Evolutionary conservation across 306 rosid genomes (phyloP), one percentile per base, ranked within the genome.

Genomic region (Citrullus mucosospermus): DNA sequence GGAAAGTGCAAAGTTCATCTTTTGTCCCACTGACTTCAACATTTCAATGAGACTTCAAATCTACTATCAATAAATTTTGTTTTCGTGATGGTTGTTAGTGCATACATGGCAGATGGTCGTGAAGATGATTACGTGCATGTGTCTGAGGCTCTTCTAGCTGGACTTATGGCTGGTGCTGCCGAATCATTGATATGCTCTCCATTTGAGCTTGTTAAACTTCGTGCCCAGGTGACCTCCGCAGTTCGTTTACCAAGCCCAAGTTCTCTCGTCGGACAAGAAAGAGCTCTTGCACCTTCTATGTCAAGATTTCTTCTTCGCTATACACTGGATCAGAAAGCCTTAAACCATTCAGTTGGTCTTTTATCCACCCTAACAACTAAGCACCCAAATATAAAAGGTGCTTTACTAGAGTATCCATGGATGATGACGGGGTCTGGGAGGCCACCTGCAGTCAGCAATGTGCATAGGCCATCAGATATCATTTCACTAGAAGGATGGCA

Each of bases 381-480:
- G 83, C 90, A 89, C 82, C 81, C 86, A 20, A 92, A 89, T 81
- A 7, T 91, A 80, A 77, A 55, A 50, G 78, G 83, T 81, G 96
- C 90, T 58, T 82, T 92, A 59, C 90, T 88, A 81, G 97, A 84
- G 79, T 87, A 89, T 83, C 97, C 99, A 48, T 95, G 97, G 99
- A 85, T 90, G 90, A 91, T 92, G 96, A 88, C 96, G 7, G 99
- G 97, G 56, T 92, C 92, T 77, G 96, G 96, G 70, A 89, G 36
- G 79, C 96, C 97, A 81, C 99, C 97, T 44, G 80, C 96, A 17
- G 90, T 86, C 80, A 82, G 78, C 80, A 77, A 73, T 50, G 96
- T 95, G 77, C 83, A 80, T 84, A 92, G 85, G 70, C 90, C 89
- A 69, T 83, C 76, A 1, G 88, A 91, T 30, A 80, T 95, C 66